Evolutionary conservation across 352 stramenopile genomes (phyloP).

Genomic region (Globisporangium iwayamae): DNA sequence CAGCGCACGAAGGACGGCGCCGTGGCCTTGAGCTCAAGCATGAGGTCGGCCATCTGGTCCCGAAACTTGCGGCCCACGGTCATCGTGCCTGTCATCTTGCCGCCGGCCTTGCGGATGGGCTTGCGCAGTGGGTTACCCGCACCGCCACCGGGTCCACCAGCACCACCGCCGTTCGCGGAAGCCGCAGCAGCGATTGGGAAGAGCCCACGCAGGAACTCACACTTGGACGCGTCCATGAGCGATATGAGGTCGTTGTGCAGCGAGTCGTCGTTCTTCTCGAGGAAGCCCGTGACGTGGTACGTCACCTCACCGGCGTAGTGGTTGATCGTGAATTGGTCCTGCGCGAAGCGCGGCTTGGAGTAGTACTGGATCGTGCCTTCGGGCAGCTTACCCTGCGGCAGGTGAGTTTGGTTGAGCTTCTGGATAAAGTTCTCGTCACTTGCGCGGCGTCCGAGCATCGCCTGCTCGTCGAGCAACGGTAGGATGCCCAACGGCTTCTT

Average conservation of each 20-base stretch:
- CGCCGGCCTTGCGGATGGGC: conserved; percentile 70
- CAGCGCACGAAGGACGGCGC: conserved; percentile 89
- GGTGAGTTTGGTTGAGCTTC: conserved; percentile 89
- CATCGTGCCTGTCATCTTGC: conserved; percentile 89
- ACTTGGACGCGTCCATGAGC: conserved; percentile 84
- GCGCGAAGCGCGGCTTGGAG: conserved; percentile 83
- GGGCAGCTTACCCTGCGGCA: conserved; percentile 71
- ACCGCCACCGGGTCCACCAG: conserved; percentile 21
- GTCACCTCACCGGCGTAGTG: conserved; percentile 97
- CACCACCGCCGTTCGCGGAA: conserved; percentile 19
- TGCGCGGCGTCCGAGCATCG: conserved; percentile 88
- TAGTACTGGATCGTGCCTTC: conserved; percentile 80
- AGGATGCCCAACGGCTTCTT: conserved; percentile 92
- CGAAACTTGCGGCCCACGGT: conserved; percentile 89
- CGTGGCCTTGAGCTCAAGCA: conserved; percentile 81
- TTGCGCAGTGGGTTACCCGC: conserved; percentile 47
- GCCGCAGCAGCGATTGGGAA: conserved; percentile 52
- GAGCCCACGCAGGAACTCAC: conserved; percentile 72
- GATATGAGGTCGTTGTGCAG: conserved; percentile 89
- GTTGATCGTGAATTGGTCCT: conserved; percentile 94
- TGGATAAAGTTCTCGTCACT: conserved; percentile 91
- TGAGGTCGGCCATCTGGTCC: conserved; percentile 86
- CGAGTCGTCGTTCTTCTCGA: conserved; percentile 98
- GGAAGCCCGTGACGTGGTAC: conserved; percentile 95
- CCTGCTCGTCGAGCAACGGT: conserved; percentile 94